Base-by-base conservation (phyloP, 257 asterid genomes). In the Nemophila menziesii region DNA sequence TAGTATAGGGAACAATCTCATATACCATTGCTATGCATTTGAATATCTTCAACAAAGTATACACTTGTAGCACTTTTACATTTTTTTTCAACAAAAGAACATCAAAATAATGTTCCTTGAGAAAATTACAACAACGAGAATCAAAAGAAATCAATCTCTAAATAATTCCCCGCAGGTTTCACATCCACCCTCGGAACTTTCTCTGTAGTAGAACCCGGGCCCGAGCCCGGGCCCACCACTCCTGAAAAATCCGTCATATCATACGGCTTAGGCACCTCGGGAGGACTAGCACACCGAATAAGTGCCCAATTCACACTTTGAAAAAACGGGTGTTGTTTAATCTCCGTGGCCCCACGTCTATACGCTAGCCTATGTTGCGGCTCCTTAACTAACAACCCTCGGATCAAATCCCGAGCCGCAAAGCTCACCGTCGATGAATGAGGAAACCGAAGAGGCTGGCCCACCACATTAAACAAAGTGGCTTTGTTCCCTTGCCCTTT, bases 241-340 rank as follows among this genome's bases (percentile, higher is more conserved):
- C 48, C 26, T 11, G 75, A 66, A 14, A 74, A 11, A 39, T 73
- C 54, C 26, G 65, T 73, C 15, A 58, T 64, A 48, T 71, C 74
- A 7, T 65, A 63, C 0, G 70, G 64, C 55, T 40, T 71, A 0
- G 85, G 85, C 42, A 75, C 55, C 13, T 75, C 85, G 3, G 85
- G 85, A 19, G 85, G 85, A 17, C 74, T 71, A 24, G 85, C 85
- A 14, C 85, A 75, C 5, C 85, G 72, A 10, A 75, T 75, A 57
- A 75, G 56, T 39, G 85, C 85, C 85, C 85, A 75, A 20, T 75
- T 75, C 20, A 75, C 70, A 8, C 85, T 79, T 57, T 75, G 77
- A 3, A 75, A 75, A 54, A 75, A 71, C 11, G 77, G 80, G 57
- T 75, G 85, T 52, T 71, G 85, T 43, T 75, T 75, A 12, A 75